Conservation (phyloP, 176 grass and related monocot genomes). For the Hyparrhenia diplandra region DNA sequence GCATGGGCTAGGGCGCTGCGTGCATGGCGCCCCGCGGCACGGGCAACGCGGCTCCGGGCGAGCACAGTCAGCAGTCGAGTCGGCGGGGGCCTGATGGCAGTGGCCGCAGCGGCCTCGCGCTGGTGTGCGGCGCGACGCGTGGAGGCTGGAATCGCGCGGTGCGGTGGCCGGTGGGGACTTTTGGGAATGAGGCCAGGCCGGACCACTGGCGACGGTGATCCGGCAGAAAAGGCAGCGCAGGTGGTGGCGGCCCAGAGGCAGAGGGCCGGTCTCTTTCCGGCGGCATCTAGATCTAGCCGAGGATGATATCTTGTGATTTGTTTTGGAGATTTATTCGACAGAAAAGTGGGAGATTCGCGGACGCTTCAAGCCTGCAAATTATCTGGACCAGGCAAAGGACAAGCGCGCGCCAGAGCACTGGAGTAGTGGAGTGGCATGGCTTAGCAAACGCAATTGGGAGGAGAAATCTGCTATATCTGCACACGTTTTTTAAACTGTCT, state of each 20-base stretch:
- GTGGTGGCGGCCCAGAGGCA: neutral
- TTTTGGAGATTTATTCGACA: neutral
- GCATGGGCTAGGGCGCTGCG: slow-evolving; percentile 28
- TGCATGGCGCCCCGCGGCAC: slow-evolving; percentile 12
- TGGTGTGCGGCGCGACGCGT: neutral
- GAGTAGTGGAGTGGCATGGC: neutral
- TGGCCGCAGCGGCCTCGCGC: neutral
- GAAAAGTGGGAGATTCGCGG: slow-evolving; percentile 9
- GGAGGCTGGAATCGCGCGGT: neutral
- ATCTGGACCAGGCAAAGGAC: neutral
- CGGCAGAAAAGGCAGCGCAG: neutral
- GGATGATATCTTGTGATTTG: neutral
- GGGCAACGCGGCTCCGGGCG: neutral
- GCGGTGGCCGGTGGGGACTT: neutral
- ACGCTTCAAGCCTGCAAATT: neutral
- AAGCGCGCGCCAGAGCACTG: neutral
- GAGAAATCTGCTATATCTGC: neutral
- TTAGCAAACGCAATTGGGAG: neutral
- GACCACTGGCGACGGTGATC: neutral
- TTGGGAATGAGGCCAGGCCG: neutral
- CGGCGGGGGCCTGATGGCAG: neutral
- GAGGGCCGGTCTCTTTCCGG: neutral
- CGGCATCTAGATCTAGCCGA: neutral
- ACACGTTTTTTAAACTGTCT: too few relatives aligned
- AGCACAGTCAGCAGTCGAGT: neutral